Conservation (phyloP, 805 yeast species). For the Ogataea nitratoaversa region DNA sequence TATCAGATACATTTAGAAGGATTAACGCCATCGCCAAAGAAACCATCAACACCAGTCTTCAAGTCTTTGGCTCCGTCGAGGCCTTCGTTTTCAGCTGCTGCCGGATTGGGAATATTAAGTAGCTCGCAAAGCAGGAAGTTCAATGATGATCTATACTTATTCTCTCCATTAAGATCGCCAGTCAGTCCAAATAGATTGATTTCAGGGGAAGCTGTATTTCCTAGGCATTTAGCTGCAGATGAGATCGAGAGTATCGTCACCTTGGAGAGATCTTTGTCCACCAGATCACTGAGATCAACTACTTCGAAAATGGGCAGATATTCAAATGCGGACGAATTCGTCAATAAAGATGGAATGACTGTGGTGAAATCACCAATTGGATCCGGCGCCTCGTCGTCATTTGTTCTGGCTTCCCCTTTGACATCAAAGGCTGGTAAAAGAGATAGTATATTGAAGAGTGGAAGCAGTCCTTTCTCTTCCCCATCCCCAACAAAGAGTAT, state of each 20-base stretch:
- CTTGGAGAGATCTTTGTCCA: slow-evolving; percentile 59
- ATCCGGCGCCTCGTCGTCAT: neutral
- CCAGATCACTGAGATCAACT: slow-evolving; percentile 30
- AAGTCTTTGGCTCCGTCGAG: slow-evolving; percentile 4
- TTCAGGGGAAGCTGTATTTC: slow-evolving; percentile 62
- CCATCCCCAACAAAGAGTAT: neutral
- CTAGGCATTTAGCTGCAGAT: slow-evolving; percentile 58
- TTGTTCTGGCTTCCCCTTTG: slow-evolving; percentile 1
- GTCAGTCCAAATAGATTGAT: slow-evolving; percentile 25
- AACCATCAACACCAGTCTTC: slow-evolving; percentile 2
- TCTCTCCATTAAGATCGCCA: slow-evolving; percentile 1
- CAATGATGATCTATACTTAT: neutral
- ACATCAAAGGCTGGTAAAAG: slow-evolving; percentile 2
- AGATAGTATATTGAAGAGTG: slow-evolving; percentile 9
- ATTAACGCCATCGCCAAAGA: slow-evolving; percentile 18
- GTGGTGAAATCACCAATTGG: slow-evolving; percentile 32
- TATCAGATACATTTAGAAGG: slow-evolving; percentile 13
- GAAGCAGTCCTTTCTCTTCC: slow-evolving; percentile 8
- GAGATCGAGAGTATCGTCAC: slow-evolving; percentile 75
- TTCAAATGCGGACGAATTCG: slow-evolving; percentile 15
- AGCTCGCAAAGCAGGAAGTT: neutral
- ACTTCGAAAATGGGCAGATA: neutral
- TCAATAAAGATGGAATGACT: slow-evolving; percentile 41
- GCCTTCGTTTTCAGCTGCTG: slow-evolving; percentile 3
- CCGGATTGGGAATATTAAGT: slow-evolving; percentile 1